These are phyloP conservation scores for Hypoxylon sp. DNA, from an alignment of 2,329 filamentous ascomycete genomes.

Conservation along the genomic window DNA sequence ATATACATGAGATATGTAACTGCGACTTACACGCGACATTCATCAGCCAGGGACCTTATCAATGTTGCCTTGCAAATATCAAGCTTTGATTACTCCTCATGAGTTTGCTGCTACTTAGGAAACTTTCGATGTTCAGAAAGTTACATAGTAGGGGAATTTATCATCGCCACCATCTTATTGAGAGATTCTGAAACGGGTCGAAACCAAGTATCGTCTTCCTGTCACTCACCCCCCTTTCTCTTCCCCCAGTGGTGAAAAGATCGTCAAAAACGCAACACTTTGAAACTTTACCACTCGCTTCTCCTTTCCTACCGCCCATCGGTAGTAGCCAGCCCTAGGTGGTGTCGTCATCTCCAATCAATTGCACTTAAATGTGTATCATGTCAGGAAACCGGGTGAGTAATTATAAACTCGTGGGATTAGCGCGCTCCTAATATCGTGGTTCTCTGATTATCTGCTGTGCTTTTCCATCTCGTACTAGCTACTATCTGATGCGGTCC, in stretches of 20 bases:
- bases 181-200: slow-evolving; percentile 22
- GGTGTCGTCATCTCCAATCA: background rate
- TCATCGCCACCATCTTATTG: background rate
- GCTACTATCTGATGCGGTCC: too few species aligned
- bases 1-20: slow-evolving; percentile 9
- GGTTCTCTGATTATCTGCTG: background rate
- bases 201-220: slow-evolving; percentile 17
- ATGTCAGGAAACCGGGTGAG: background rate
- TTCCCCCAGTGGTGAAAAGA: slow-evolving; percentile 16
- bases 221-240: slow-evolving; percentile 1
- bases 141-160: too few species aligned
- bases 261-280: slow-evolving; percentile 14
- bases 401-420: background rate
- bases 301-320: background rate
- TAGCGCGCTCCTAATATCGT: background rate
- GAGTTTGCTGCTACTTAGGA: too few species aligned
- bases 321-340: background rate
- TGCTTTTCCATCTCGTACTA: background rate
- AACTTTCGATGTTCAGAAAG: too few species aligned
- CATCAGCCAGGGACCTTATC: slow-evolving; percentile 3
- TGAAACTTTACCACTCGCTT: slow-evolving; percentile 9
- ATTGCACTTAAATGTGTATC: background rate
- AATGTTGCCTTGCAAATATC: background rate
- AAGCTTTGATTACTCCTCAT: too few species aligned
- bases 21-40: slow-evolving; percentile 8